Conservation (phyloP, 306 rosid species). For the Mucuna pruriens region DNA sequence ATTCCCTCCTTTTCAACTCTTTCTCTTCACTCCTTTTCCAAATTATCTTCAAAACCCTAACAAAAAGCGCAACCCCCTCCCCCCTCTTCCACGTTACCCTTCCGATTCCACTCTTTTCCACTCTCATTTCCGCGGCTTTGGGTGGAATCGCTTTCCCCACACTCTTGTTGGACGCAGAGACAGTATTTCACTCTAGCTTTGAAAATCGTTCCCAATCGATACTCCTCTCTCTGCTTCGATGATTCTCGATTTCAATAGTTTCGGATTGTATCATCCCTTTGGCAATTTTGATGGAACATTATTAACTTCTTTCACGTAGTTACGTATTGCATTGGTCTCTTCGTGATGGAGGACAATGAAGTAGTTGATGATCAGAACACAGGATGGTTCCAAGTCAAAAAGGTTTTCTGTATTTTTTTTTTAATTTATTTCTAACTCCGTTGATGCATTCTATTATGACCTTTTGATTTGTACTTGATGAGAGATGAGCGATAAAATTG, state of each 20-base stretch:
- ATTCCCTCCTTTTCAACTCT: conserved; percentile 29
- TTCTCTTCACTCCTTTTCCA: not conserved
- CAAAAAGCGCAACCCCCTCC: not conserved
- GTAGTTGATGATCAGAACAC: conserved; percentile 83
- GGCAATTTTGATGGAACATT: conserved; percentile 37
- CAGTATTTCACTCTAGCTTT: not conserved
- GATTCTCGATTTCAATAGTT: conserved; percentile 17
- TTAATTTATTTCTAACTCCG: not conserved
- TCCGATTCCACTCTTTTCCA: not conserved
- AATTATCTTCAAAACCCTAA: conserved; percentile 53
- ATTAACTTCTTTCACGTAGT: conserved; percentile 7
- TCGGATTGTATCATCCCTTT: not conserved
- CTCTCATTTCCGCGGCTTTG: conserved; percentile 6
- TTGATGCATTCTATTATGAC: conserved; percentile 5
- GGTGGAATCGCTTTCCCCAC: not conserved
- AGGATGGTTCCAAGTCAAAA: conserved; percentile 98
- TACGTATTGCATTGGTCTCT: conserved; percentile 41
- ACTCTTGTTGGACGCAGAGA: not conserved
- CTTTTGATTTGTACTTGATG: conserved; percentile 7
- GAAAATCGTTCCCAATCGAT: conserved; percentile 1
- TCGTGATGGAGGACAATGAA: conserved; percentile 72
- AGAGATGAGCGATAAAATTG: conserved; percentile 10
- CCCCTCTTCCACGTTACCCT: not conserved
- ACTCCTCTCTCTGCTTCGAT: not conserved
- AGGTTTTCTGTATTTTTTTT: conserved; percentile 49